Conservation (phyloP, 2,329 filamentous ascomycete species). For the Pseudogymnoascus sp. region DNA sequence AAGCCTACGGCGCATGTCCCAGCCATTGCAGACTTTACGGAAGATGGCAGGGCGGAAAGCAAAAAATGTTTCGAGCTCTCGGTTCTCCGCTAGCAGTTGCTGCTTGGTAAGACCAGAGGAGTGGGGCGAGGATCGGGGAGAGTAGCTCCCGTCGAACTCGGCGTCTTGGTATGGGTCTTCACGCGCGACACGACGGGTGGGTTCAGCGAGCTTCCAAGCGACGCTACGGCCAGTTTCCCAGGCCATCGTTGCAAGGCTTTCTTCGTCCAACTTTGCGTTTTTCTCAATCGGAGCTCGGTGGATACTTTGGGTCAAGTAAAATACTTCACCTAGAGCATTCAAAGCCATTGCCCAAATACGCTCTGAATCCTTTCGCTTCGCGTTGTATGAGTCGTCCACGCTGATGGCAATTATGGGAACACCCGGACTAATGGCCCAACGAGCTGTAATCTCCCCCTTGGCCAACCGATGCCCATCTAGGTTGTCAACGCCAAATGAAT, state of each 20-base stretch:
- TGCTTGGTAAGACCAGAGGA: constrained; percentile 63
- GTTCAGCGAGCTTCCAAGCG: constrained; percentile 75
- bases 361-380: constrained; percentile 60
- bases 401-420: constrained; percentile 82
- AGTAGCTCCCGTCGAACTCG: constrained; percentile 66
- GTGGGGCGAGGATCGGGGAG: constrained; percentile 70
- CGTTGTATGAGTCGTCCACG: constrained; percentile 76
- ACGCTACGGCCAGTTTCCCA: constrained; percentile 76
- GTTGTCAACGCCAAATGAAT: constrained; percentile 58
- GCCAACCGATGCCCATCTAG: constrained; percentile 56
- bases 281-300: constrained; percentile 45
- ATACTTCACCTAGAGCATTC: constrained; percentile 89
- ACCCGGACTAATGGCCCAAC: constrained; percentile 86
- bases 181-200: constrained; percentile 64
- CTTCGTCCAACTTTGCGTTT: constrained; percentile 36
- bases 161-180: constrained; percentile 68
- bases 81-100: constrained; percentile 69
- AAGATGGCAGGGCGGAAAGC: constrained; percentile 70
- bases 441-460: constrained; percentile 74
- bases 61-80: constrained; percentile 73
- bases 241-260: constrained; percentile 58
- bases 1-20: constrained; percentile 84
- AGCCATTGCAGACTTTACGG: constrained; percentile 69
- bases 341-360: constrained; percentile 88
- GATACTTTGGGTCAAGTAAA: constrained; percentile 71